These are phyloP conservation scores for Paracoccidioides lutzii DNA, from an alignment of 2,329 filamentous ascomycete species.

Conservation along the genomic window DNA sequence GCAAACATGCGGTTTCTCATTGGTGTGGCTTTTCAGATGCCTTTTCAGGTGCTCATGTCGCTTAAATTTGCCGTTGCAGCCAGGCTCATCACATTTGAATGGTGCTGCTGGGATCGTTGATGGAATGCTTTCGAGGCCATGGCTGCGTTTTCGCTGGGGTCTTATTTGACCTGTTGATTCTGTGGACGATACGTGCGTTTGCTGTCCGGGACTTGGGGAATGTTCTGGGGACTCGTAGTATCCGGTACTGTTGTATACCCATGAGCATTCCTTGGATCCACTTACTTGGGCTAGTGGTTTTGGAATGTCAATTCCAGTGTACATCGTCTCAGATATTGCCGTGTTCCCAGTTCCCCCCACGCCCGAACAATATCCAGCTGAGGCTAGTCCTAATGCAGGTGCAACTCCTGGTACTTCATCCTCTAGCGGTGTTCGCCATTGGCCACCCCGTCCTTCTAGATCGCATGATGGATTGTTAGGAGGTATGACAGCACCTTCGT, in stretches of 20 bases:
- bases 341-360: neutral
- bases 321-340: neutral
- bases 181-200: neutral
- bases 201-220: neutral
- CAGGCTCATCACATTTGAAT: conserved; percentile 30
- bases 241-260: neutral
- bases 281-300: too few species aligned
- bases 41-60: conserved; percentile 38
- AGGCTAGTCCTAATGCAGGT: neutral
- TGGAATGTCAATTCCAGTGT: neutral
- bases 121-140: conserved; percentile 26
- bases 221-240: neutral
- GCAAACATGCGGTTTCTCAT: conserved; percentile 32
- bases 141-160: conserved; percentile 17
- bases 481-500: neutral
- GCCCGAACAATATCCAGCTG: neutral
- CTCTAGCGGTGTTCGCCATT: neutral
- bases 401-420: neutral
- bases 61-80: conserved; percentile 36
- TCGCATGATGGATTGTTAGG: neutral
- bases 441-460: neutral
- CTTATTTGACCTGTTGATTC: neutral
- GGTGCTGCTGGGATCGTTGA: conserved; percentile 30
- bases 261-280: neutral
- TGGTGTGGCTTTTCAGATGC: conserved; percentile 37